Base-by-base conservation (phyloP, 1,284 basidiomycete species). In the Puccinia triticina region DNA sequence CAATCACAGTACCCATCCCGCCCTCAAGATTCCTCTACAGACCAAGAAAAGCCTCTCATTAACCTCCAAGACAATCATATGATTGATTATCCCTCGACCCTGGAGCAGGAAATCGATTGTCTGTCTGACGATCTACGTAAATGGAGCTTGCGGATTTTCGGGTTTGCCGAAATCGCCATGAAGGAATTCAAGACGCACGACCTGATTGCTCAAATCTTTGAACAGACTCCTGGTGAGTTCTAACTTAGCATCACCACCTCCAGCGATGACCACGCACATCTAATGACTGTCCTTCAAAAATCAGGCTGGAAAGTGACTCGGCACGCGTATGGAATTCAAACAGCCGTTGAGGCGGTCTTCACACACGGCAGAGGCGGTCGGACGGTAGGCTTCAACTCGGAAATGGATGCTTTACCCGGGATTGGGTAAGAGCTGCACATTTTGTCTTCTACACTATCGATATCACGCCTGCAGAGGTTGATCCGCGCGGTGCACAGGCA, bases 261-360 rank as follows among this genome's bases (percentile, higher is more conserved):
- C 21, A 72, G 23, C 50, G n/a, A 37, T 50, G n/a, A 43, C 1
- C 29, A 43, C 32, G 1, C 37, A 40, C 14, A 43, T 32, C 32
- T 29, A 67, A 37, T 26, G 11, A n/a, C 2, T 67, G 2, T 29
- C 40, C 37, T 46, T 46, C n/a, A 59, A 59, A 75, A 75, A n/a
- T 14, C 12, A 75, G 85, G 85, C n/a, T 86, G 85, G 84, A 82
- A 84, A 57, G 86, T 87, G 48, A 86, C 85, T 0, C 84, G 85
- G 1, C 84, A 85, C 48, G 87, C 85, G 0, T 85, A 86, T 55
- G 86, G 85, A 0, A 66, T 86, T 8, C 84, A 86, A 77, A 95
- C 93, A 4, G 94, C 93, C 1, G 95, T 92, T 90, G 88, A 89
- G 82, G 94, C 93, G 0, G 90, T 91, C 81, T 94, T 90, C 86